Evolutionary conservation across 164 flowering plant species (phyloP).

Genomic region (Vitis riparia): DNA sequence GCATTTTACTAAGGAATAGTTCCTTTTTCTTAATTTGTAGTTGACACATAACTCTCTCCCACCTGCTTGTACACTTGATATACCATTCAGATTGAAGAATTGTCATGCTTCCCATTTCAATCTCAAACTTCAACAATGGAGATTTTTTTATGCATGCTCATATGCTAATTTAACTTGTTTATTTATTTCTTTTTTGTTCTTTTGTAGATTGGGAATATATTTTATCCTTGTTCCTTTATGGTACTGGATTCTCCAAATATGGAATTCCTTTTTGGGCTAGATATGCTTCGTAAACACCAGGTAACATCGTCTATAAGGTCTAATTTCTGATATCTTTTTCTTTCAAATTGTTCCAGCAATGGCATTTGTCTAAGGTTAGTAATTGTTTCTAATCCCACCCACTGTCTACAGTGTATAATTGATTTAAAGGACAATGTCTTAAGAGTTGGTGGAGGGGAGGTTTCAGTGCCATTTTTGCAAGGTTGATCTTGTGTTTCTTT

Average conservation of each 20-base stretch:
- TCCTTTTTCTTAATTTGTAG: not conserved
- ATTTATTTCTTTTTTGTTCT: not conserved
- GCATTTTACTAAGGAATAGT: no score
- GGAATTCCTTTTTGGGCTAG: conserved; percentile 98
- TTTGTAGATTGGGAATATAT: conserved; percentile 77
- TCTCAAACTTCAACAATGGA: not conserved
- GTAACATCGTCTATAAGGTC: conserved; percentile 30
- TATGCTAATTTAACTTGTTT: not conserved
- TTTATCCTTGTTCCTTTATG: conserved; percentile 89
- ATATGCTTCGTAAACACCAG: conserved; percentile 98
- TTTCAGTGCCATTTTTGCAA: conserved; percentile 88
- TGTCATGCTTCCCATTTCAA: not conserved
- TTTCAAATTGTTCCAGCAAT: not conserved
- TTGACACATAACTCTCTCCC: not conserved
- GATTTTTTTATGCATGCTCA: not conserved
- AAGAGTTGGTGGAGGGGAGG: conserved; percentile 99
- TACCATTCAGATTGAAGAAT: not conserved
- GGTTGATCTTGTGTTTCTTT: conserved; percentile 39
- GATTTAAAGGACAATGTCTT: conserved; percentile 92
- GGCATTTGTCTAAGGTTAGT: not conserved
- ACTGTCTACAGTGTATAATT: conserved; percentile 75
- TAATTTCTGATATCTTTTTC: not conserved
- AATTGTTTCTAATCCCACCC: conserved; percentile 6
- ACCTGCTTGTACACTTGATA: not conserved
- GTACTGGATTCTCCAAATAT: conserved; percentile 92